These are phyloP conservation scores for Cinnamomum chago DNA, from an alignment of 164 flowering plant species.

Conservation along the genomic window DNA sequence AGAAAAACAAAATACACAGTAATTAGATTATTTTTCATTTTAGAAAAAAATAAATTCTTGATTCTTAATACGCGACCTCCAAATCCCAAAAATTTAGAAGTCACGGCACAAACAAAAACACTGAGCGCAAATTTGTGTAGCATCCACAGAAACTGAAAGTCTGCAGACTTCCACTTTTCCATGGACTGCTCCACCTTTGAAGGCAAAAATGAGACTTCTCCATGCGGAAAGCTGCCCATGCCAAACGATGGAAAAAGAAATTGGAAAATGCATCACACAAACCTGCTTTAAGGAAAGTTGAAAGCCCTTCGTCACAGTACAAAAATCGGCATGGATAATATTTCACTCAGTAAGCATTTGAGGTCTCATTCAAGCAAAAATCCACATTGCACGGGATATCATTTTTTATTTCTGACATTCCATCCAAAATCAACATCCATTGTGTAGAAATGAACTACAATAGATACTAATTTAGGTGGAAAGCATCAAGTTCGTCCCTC, in stretches of 20 bases:
- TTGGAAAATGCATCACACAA: too few species aligned
- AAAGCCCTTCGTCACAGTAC: neutral
- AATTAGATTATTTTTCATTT: neutral
- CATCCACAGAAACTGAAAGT: too few species aligned
- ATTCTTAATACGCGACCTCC: neutral
- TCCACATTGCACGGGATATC: neutral
- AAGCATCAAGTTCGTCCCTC: neutral
- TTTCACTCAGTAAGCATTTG: neutral
- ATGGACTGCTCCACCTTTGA: neutral
- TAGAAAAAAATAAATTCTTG: neutral
- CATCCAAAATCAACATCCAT: slow-evolving; percentile 1
- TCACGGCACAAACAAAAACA: too few species aligned
- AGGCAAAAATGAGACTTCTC: neutral
- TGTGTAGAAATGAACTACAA: neutral
- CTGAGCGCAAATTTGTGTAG: too few species aligned
- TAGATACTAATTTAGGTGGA: neutral
- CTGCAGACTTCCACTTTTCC: neutral
- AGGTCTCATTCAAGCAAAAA: too few species aligned
- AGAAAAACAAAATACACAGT: neutral
- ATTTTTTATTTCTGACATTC: neutral
- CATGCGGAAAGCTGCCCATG: too few species aligned
- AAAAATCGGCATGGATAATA: neutral
- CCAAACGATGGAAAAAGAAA: too few species aligned
- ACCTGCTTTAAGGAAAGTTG: neutral
- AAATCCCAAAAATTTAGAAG: neutral